Base-by-base conservation (phyloP, 768 basidiomycete genomes). In the Lactarius hengduanensis region DNA sequence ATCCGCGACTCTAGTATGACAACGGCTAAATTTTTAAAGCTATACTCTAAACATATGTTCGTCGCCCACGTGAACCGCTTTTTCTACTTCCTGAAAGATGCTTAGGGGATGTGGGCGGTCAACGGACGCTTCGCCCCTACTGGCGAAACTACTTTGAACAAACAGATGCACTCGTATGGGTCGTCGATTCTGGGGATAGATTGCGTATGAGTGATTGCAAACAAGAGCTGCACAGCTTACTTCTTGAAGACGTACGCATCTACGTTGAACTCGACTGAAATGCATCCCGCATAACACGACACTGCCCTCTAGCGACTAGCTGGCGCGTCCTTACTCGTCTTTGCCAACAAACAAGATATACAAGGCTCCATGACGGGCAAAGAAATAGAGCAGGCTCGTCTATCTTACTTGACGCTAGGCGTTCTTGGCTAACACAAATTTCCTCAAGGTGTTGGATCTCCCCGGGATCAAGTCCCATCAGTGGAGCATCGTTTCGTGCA, bases 141-240 rank as follows among this genome's bases (percentile, higher is more conserved):
- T 99, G 97, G 97, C 82, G 94, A 30, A 99, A 98, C 77, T 98
- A 98, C 78, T 98, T 98, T 71, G 97, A 99, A 77, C 93, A 95
- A 77, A 98, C 97, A 11, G 97, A 98, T 77, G 96, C 92, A 8
- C 82, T 99, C 54, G 94, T 98, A 40, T 99, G 97, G 97, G 96
- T 99, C 20, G 96, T 99, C 50, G 97, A 99, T 79, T 96, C 95
- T 0, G 85, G 90, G 43, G 96, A 98, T 78, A 84, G 91, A 50
- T 82, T 94, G 80, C 85, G 97, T 68, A 92, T 97, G 84, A 78
- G 81, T 58, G 96, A 98, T 75, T 98, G 96, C 78, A 90, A 84
- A 73, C 80, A 86, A 58, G 97, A 99, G 77, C 82, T 98, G 26
- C 88, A 90, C 71, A 88, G 82, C 71, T 83, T 99, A 57, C 81